Evolutionary conservation across 345 rosid species (phyloP).

Genomic region (Brassica nigra): DNA sequence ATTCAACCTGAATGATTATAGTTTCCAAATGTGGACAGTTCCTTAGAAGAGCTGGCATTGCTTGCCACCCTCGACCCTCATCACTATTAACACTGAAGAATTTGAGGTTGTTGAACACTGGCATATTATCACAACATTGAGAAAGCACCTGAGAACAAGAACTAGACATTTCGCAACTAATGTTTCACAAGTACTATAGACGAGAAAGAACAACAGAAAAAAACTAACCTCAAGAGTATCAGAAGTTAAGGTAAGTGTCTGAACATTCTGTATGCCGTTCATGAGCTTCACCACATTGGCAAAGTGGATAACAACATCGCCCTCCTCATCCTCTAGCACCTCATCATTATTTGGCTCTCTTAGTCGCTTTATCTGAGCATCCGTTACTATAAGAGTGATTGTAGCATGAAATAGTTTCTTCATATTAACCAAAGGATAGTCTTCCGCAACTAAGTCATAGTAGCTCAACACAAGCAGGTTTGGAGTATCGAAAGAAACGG

Average conservation of each 20-base stretch:
- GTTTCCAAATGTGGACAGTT: constrained; percentile 2
- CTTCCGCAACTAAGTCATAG: neutral
- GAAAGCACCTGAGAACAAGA: neutral
- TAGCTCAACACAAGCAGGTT: neutral
- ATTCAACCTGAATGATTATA: neutral
- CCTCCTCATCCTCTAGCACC: neutral
- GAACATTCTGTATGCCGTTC: constrained; percentile 8
- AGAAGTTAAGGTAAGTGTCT: neutral
- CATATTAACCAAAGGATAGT: neutral
- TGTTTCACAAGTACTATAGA: neutral
- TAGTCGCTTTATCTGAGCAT: constrained; percentile 1
- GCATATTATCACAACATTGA: constrained; percentile 1
- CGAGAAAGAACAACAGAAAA: neutral
- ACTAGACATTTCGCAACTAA: neutral
- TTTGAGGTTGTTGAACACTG: constrained; percentile 11
- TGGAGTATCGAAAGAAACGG: neutral
- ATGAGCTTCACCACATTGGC: constrained; percentile 14
- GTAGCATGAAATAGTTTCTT: neutral
- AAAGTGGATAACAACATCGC: neutral
- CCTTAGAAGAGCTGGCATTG: constrained; percentile 1
- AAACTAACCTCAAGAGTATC: constrained; percentile 10
- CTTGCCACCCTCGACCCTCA: constrained; percentile 1
- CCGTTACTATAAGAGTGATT: neutral
- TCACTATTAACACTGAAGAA: neutral
- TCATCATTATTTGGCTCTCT: constrained; percentile 1